Conservation (phyloP, 495 filamentous ascomycete genomes). For the Aspergillus homomorphus region DNA sequence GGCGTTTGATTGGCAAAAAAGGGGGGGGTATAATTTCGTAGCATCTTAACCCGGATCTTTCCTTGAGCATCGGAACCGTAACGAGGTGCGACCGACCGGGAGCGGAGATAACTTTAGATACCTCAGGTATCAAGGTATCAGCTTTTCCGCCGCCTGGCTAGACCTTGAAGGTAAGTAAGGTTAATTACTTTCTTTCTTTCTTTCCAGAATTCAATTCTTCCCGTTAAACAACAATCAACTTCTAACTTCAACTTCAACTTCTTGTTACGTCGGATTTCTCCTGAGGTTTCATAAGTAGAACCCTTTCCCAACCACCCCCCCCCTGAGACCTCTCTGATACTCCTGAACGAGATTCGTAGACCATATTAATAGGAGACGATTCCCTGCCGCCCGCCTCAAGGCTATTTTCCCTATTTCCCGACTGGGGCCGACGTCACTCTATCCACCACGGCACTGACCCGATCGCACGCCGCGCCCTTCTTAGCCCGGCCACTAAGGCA, state of each 20-base stretch:
- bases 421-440: background rate
- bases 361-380: background rate
- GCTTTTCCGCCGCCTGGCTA: background rate
- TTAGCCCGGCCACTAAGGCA: conserved; percentile 2
- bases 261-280: background rate
- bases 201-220: background rate
- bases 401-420: background rate
- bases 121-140: background rate
- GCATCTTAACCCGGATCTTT: too few relatives aligned
- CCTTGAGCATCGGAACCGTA: too few relatives aligned
- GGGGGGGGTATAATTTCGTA: too few relatives aligned
- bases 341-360: background rate
- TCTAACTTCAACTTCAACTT: background rate
- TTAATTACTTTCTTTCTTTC: too few relatives aligned
- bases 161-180: background rate
- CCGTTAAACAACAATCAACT: background rate
- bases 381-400: background rate
- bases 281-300: background rate
- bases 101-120: background rate
- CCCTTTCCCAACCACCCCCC: background rate
- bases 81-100: too few relatives aligned
- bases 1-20: too few relatives aligned
- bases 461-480: background rate
- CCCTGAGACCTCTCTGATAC: background rate
- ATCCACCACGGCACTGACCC: background rate